Conservation (phyloP, 2,329 filamentous ascomycete genomes). For the Thermoascus crustaceus region DNA sequence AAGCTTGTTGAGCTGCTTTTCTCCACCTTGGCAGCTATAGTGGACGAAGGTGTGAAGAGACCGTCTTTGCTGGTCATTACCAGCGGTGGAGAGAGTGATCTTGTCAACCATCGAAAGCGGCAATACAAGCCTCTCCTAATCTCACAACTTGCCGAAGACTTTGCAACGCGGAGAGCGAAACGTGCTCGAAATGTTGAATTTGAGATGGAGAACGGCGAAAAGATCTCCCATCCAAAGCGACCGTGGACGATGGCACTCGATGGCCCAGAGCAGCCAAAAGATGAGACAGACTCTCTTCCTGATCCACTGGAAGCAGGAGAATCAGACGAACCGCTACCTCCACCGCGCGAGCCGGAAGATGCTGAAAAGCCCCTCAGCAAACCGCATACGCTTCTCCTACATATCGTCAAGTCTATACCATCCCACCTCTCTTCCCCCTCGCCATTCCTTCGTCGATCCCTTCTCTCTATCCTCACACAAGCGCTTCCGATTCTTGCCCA, state of each 20-base stretch:
- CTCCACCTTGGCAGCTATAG: constrained; percentile 69
- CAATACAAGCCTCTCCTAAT: constrained; percentile 23
- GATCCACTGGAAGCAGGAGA: constrained; percentile 29
- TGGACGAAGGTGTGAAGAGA: constrained; percentile 65
- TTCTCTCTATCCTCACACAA: constrained; percentile 68
- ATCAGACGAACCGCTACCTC: constrained; percentile 26
- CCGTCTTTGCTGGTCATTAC: constrained; percentile 41
- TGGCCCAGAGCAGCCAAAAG: constrained; percentile 16
- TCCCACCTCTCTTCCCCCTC: constrained; percentile 85
- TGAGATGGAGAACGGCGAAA: constrained; percentile 15
- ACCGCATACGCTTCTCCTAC: constrained; percentile 71
- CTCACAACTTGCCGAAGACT: constrained; percentile 24
- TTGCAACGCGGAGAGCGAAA: constrained; percentile 27
- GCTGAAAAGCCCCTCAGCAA: constrained; percentile 58
- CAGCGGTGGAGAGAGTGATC: constrained; percentile 16
- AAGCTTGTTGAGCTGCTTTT: constrained; percentile 79
- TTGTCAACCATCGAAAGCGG: constrained; percentile 21
- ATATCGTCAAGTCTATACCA: constrained; percentile 75
- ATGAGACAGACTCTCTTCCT: constrained; percentile 21
- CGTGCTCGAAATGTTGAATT: constrained; percentile 15
- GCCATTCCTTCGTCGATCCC: constrained; percentile 64
- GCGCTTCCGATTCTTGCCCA: constrained; percentile 63
- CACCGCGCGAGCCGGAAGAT: constrained; percentile 43
- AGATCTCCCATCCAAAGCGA: constrained; percentile 21
- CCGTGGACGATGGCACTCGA: constrained; percentile 23